Percentiles rank a stretch among this genome's conserved stretches.
Conservation (phyloP, 2,329 filamentous ascomycete species). For the Sarocladium oryzae region DNA sequence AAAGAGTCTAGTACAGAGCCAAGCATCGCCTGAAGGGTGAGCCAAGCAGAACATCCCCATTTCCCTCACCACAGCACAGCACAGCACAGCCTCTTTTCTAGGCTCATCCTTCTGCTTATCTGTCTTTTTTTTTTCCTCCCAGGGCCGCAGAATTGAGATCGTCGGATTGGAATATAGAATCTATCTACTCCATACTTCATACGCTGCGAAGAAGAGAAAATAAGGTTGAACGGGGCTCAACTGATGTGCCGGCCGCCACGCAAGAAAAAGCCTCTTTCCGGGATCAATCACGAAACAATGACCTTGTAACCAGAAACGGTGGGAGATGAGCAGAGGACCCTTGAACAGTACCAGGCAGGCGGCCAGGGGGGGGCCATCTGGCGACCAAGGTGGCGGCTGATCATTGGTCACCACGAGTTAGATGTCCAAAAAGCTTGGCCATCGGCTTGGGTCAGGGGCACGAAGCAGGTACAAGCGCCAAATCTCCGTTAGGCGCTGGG, state of each 20-base stretch:
- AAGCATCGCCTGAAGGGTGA: background rate
- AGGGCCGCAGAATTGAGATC: background rate
- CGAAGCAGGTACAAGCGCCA: background rate
- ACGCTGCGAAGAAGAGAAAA: too few relatives aligned
- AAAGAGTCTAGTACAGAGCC: background rate
- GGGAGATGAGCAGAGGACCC: background rate
- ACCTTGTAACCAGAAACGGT: background rate
- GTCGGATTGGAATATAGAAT: too few relatives aligned
- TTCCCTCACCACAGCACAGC: too few relatives aligned
- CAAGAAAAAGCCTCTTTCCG: too few relatives aligned
- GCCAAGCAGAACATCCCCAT: background rate
- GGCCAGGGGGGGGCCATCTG: background rate
- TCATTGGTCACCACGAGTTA: background rate
- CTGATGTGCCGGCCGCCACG: too few relatives aligned
- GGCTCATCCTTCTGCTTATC: background rate
- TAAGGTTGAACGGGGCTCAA: background rate
- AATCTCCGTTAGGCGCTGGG: background rate
- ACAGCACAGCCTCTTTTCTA: background rate
- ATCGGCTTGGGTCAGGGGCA: background rate
- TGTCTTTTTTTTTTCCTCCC: too few relatives aligned
- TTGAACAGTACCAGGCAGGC: background rate
- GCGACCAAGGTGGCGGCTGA: background rate
- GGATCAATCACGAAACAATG: background rate
- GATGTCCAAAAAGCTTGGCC: slow-evolving; percentile 5
- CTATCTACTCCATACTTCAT: too few relatives aligned